Percentiles rank a stretch among this genome's conserved stretches.
Conservation (phyloP, 192 early-diverging fungal genomes). For the Coemansia sp. region DNA sequence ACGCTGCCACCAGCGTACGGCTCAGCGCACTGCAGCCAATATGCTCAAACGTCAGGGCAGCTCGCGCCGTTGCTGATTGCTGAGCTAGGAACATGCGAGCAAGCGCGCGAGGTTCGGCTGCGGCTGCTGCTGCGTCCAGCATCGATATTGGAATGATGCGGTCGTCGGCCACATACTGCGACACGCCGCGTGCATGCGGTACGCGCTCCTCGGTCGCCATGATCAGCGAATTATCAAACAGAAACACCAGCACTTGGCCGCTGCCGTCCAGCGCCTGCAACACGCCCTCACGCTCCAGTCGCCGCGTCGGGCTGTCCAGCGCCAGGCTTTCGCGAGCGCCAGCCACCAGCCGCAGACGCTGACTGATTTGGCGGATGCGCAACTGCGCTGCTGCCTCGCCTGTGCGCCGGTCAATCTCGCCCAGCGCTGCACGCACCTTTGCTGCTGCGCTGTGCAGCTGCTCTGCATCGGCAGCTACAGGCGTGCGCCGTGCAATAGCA, state of each 20-base stretch:
- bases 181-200: conserved; percentile 35
- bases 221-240: conserved; percentile 53
- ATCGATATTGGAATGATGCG: conserved; percentile 51
- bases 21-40: conserved; percentile 44
- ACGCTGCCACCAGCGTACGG: conserved; percentile 31
- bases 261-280: conserved; percentile 19
- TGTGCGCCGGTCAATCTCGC: conserved; percentile 41
- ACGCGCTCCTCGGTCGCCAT: conserved; percentile 45
- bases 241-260: conserved; percentile 43
- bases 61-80: neutral
- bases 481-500: conserved; percentile 74
- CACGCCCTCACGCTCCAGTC: conserved; percentile 44
- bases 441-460: conserved; percentile 22
- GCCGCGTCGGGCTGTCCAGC: conserved; percentile 31
- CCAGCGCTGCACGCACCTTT: conserved; percentile 36
- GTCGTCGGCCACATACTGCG: conserved; percentile 46
- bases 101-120: conserved; percentile 23
- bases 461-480: conserved; percentile 52
- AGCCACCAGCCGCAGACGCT: conserved; percentile 35
- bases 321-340: conserved; percentile 50
- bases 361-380: conserved; percentile 45
- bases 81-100: conserved; percentile 35
- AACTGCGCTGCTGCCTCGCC: conserved; percentile 39
- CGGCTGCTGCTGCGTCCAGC: conserved; percentile 38
- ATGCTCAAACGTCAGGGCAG: conserved; percentile 39